Base-by-base conservation (phyloP, 345 rosid species). In the Mercurialis annua region DNA sequence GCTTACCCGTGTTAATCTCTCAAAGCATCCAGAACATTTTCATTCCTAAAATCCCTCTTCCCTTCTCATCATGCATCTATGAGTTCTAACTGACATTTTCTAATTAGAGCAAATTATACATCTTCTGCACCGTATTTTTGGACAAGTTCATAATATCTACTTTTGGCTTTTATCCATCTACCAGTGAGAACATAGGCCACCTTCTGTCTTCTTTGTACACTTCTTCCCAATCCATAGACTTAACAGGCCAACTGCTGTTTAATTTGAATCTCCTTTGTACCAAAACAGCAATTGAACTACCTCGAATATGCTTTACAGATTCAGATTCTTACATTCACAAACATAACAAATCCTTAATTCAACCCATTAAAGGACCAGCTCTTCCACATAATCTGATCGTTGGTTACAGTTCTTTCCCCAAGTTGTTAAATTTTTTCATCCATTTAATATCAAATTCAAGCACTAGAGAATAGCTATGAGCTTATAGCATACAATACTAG, bases 401-500 rank as follows among this genome's bases (percentile, higher is more conserved):
- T 7, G 1, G 18, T 4, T 17, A 3, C 6, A 4, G 18, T 17
- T n/a, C 14, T 44, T 18, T 44, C 26, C 6, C 17, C 53, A 27
- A 29, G 21, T 20, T 16, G 31, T 24, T 43, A 31, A 17, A 31
- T 17, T 42, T 31, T 24, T 42, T 29, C 43, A 0, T n/a, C 40
- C 14, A 18, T n/a, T 67, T 30, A 49, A 14, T 40, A 43, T 11
- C 38, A 51, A 57, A 27, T 43, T 56, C 15, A 67, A 67, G 53
- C 11, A 23, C 24, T 14, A 21, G 31, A 56, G 27, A 51, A 5
- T 21, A 21, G 16, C 55, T 17, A 51, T 2, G 15, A 62, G 12
- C 52, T 44, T 16, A 29, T 24, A 8, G 20, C 27, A 43, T 8
- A 27, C 10, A 16, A 7, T 16, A 43, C 11, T 27, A 17, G 15